Conservation (phyloP, 169 alveolate genomes). For the Eimeria sp. region DNA sequence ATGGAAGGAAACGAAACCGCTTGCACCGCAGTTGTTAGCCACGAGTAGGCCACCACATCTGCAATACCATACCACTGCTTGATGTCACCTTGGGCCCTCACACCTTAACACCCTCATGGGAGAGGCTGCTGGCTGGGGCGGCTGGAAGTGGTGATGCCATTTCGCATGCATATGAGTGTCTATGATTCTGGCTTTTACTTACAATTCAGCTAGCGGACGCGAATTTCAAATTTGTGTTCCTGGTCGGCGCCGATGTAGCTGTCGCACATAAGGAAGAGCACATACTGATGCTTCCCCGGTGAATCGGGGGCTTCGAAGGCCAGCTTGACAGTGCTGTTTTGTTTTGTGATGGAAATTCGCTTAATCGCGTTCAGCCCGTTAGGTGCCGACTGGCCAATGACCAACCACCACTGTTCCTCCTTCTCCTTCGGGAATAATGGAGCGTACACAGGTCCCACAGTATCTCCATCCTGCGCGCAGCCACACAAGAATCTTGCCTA, state of each 20-base stretch:
- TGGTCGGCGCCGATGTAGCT: conserved; percentile 86
- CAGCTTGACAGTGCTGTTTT: conserved; percentile 88
- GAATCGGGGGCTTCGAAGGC: conserved; percentile 92
- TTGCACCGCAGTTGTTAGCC: neutral
- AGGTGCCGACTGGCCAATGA: conserved; percentile 95
- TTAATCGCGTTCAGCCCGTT: conserved; percentile 94
- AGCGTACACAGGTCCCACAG: conserved; percentile 93
- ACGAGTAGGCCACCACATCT: neutral
- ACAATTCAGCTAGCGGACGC: conserved; percentile 56
- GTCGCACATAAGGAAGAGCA: conserved; percentile 89
- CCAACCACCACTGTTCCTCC: conserved; percentile 99
- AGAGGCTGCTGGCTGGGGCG: neutral
- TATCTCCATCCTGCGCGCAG: conserved; percentile 89
- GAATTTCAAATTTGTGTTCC: conserved; percentile 83
- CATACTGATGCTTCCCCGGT: conserved; percentile 89
- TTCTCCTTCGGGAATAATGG: conserved; percentile 98
- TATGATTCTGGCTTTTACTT: neutral
- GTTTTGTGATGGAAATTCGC: conserved; percentile 91
- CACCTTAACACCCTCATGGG: neutral
- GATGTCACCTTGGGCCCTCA: neutral
- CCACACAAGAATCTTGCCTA: neutral
- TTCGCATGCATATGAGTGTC: neutral
- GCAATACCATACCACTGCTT: neutral
- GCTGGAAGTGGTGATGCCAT: neutral
- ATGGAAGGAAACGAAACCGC: neutral